Base-by-base conservation (phyloP, 129 eudicot species). In the Flaveria bidentis region DNA sequence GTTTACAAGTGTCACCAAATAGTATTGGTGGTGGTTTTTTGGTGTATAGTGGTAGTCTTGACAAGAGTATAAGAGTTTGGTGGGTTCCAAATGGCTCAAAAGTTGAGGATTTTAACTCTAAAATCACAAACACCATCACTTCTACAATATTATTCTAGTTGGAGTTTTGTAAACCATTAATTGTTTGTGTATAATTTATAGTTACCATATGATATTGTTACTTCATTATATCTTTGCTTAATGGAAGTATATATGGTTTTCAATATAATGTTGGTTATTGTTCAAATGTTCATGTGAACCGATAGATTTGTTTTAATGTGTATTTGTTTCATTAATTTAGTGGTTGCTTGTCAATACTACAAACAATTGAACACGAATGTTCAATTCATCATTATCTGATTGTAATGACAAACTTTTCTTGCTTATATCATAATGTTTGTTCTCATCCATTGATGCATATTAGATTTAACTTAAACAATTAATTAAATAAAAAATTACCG, bases 11-110 rank as follows among this genome's bases (percentile, higher is more conserved):
- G 33, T 86, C 88, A 23, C 82, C 83, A 5, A 78, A 60, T 74
- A 72, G 72, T 69, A 83, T 90, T 73, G 97, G 95, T 33, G 96
- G 86, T 72, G 95, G 97, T 45, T 86, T 85, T 62, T 77, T 93
- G 91, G 78, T 93, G 69, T 93, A 93, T 76, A 93, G 95, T 85
- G 98, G 95, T 11, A 88, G 98, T 67, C 85, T 90, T 82, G 98
- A 93, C 49, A 88, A 80, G 73, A 90, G 89, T 76, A 67, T 90
- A 3, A 90, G 95, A 68, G 98, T 93, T 80, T 93, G 98, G 98
- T 90, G 96, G 98, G 89, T 93, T 18, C 90, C 98, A 17, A 81
- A 67, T 45, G 17, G 62, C 33, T 52, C 25, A 66, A 71, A 61
- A 74, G 73, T 28, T 56, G 81, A 76, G 26, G 84, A 69, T 26